phyloP scores from a whole-genome alignment of 2,329 filamentous ascomycete genomes.

The Aspergillus quadricinctus region DNA sequence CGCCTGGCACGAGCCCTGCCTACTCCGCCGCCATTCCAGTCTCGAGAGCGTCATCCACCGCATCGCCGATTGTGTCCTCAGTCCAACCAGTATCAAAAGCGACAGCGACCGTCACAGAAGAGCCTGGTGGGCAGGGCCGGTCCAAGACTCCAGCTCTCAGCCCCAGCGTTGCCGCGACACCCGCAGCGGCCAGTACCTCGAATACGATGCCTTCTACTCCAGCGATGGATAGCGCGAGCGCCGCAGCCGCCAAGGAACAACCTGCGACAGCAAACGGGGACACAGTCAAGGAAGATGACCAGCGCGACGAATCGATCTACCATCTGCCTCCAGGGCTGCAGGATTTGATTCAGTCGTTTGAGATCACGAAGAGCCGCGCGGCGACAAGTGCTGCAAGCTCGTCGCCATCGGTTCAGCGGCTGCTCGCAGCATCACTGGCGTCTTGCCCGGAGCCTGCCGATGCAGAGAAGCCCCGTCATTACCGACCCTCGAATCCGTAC shows the following conservation, averaged over 20 bases:
- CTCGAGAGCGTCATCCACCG: slow-evolving; percentile 53
- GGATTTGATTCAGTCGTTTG: slow-evolving; percentile 87
- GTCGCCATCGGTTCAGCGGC: slow-evolving; percentile 64
- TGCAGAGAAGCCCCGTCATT: slow-evolving; percentile 75
- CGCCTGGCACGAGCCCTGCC: slow-evolving; percentile 62
- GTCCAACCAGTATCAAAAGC: slow-evolving; percentile 46
- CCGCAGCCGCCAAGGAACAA: slow-evolving; percentile 36
- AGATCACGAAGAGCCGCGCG: slow-evolving; percentile 70
- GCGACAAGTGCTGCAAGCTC: slow-evolving; percentile 44
- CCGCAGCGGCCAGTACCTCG: slow-evolving; percentile 31
- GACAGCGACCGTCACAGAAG: slow-evolving; percentile 39
- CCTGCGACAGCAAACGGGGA: slow-evolving; percentile 46
- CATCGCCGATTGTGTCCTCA: slow-evolving; percentile 50
- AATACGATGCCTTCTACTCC: slow-evolving; percentile 44
- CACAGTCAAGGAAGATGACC: slow-evolving; percentile 41
- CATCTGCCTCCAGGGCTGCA: slow-evolving; percentile 84
- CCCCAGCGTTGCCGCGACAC: slow-evolving; percentile 35
- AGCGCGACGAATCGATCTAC: slow-evolving; percentile 75
- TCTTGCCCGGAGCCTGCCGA: slow-evolving; percentile 72
- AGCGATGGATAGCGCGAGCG: slow-evolving; percentile 45
- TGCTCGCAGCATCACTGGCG: slow-evolving; percentile 71
- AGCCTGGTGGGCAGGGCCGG: slow-evolving; percentile 31
- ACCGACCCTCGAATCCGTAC: slow-evolving; percentile 77
- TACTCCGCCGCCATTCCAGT: slow-evolving; percentile 46
- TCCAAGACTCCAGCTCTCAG: slow-evolving; percentile 51